Conservation (phyloP, 2,329 filamentous ascomycete genomes). For the Calonectria pseudoreteaudii region DNA sequence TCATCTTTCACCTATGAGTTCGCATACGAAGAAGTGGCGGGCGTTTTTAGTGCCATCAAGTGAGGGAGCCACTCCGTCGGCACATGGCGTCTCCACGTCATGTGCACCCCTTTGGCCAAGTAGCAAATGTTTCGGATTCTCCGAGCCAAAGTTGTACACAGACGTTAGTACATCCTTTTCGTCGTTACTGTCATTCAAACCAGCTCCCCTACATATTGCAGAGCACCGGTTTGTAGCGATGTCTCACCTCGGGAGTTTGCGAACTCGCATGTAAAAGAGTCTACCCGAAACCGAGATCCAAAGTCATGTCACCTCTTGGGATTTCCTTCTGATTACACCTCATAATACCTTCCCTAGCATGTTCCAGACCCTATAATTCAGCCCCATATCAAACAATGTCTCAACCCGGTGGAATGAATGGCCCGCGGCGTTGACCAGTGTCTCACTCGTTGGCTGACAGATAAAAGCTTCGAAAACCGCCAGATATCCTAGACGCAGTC, state of each 20-base stretch:
- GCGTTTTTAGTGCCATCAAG: neutral
- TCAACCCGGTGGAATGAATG: slow-evolving; percentile 3
- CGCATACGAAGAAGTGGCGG: neutral
- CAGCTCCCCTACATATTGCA: neutral
- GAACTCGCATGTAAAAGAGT: neutral
- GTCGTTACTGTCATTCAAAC: neutral
- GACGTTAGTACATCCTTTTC: neutral
- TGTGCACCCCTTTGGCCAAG: neutral
- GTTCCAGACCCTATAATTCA: neutral
- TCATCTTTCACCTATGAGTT: neutral
- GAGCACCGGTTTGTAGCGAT: neutral
- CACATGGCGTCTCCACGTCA: neutral
- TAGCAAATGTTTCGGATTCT: neutral
- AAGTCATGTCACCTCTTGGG: neutral
- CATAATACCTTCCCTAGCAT: neutral
- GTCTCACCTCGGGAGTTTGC: neutral
- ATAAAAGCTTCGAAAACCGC: neutral
- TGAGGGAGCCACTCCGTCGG: neutral
- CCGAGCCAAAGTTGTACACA: neutral
- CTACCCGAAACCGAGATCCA: neutral
- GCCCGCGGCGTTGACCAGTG: slow-evolving; percentile 7
- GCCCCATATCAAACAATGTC: neutral
- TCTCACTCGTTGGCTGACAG: neutral
- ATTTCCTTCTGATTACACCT: neutral
- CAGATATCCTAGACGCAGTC: neutral